Evolutionary conservation across 2,329 filamentous ascomycete species (phyloP).

Genomic region (Kalmusia sp.): DNA sequence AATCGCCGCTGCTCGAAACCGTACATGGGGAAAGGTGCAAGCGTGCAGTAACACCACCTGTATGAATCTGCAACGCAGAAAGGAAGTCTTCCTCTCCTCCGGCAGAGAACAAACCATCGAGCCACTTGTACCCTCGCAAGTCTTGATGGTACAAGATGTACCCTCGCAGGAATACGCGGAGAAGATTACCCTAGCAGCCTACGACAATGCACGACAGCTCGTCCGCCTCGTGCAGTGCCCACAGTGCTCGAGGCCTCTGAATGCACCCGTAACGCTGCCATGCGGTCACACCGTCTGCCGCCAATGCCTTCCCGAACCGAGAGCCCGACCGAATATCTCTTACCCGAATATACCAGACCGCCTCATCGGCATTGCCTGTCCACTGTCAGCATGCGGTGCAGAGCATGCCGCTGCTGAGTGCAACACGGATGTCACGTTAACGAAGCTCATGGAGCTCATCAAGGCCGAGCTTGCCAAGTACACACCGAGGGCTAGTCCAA

Average conservation of each 20-base stretch:
- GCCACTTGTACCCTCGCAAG: slow-evolving; percentile 31
- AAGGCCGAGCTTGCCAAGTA: slow-evolving; percentile 59
- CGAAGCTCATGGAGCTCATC: slow-evolving; percentile 67
- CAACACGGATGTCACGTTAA: slow-evolving; percentile 75
- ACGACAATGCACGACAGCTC: slow-evolving; percentile 66
- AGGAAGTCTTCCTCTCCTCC: slow-evolving; percentile 41
- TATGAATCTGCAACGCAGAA: slow-evolving; percentile 46
- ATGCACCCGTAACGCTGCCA: slow-evolving; percentile 75
- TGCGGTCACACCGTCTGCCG: slow-evolving; percentile 83
- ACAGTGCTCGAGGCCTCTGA: slow-evolving; percentile 72
- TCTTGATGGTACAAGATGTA: slow-evolving; percentile 54
- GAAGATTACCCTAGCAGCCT: slow-evolving; percentile 53
- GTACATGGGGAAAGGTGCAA: slow-evolving; percentile 26
- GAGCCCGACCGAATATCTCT: slow-evolving; percentile 73
- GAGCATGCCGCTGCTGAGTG: slow-evolving; percentile 83
- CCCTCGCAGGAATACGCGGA: slow-evolving; percentile 39
- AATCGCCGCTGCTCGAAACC: slow-evolving; percentile 7
- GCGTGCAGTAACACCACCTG: slow-evolving; percentile 25
- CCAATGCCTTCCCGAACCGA: slow-evolving; percentile 72
- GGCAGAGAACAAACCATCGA: slow-evolving; percentile 42
- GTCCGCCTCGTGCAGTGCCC: slow-evolving; percentile 81
- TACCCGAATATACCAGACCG: slow-evolving; percentile 76
- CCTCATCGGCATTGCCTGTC: slow-evolving; percentile 75
- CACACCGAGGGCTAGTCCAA: slow-evolving; percentile 44
- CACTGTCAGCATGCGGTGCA: slow-evolving; percentile 68